These are phyloP conservation scores for Smallanthus sonchifolius DNA, from an alignment of 129 eudicot species.

Conservation along the genomic window DNA sequence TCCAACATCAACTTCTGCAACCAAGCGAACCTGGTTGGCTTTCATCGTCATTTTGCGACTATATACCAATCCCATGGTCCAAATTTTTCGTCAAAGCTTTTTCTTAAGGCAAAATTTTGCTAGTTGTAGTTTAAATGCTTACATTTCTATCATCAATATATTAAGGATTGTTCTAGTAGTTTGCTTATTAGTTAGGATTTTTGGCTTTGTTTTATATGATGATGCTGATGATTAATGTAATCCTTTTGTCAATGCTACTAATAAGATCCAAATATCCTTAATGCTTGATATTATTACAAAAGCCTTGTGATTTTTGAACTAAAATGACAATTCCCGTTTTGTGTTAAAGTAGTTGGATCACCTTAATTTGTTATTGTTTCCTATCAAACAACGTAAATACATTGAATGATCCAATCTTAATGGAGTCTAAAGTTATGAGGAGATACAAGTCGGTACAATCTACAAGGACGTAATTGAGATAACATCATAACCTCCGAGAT, in stretches of 20 bases:
- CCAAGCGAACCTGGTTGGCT: conserved; percentile 7
- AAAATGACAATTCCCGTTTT: background rate
- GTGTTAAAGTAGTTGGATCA: background rate
- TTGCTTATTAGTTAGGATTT: conserved; percentile 12
- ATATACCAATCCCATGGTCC: background rate
- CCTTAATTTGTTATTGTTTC: background rate
- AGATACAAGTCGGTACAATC: background rate
- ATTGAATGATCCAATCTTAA: background rate
- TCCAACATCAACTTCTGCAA: background rate
- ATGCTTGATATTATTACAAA: background rate
- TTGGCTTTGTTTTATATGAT: background rate
- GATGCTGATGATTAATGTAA: conserved; percentile 1
- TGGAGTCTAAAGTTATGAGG: background rate
- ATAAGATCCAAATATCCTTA: background rate
- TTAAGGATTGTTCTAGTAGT: background rate
- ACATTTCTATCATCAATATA: background rate
- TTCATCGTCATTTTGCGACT: conserved; percentile 7
- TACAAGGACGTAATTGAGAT: too few species aligned
- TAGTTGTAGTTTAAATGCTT: conserved; percentile 19
- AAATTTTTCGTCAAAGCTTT: conserved; percentile 13
- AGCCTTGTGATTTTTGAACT: background rate
- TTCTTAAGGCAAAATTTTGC: conserved; percentile 4
- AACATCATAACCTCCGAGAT: too few species aligned
- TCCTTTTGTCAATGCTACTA: background rate
- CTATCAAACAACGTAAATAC: background rate